Evolutionary conservation across 2,329 filamentous ascomycete species (phyloP), one percentile per base, ranked within the genome.

Genomic region (Colletotrichum plurivorum): DNA sequence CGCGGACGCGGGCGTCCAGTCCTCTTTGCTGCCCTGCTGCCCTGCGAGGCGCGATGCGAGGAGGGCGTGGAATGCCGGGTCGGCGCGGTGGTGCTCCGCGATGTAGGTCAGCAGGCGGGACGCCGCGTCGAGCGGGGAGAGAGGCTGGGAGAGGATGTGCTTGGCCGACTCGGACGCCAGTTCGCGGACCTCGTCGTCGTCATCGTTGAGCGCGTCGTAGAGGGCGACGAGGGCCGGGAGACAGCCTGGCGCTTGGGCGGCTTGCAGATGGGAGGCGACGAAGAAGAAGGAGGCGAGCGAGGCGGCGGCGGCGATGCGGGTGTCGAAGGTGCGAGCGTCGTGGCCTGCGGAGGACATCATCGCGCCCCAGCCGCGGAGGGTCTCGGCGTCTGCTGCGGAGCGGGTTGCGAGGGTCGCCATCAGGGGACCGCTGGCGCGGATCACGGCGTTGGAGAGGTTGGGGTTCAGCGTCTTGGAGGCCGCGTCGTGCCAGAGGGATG

Each of bases 171-270:
- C 69, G 2, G 90, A 88, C 8, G 91, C 92, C 1, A 88, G 78
- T 41, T 91, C 87, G 52, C 95, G 89, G 71, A 98, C 88, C 66
- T 98, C 94, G 71, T 97, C 94, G 76, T 98, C 95, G 76, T 98
- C 95, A 76, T 98, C 96, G 76, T 93, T 93, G 5, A 97, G 85
- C 53, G 90, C 84, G 76, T 94, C 91, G 78, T 96, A 95, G 1
- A 95, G 82, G 4, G 91, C 84, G 5, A 94, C 78, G 59, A 92
- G 87, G 36, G 88, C 82, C 1, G 88, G 82, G 1, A 94, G 78
- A 41, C 89, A 81, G 15, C 78, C 76, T 0, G 70, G 41, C 4
- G 22, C 22, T 45, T 79, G 72, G 52, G 71, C 70, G 69, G 68
- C 60, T 71, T 52, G 73, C 75, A 49, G 77, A 60, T 73, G 67